These are phyloP conservation scores for Gaertneriomyces sp. DNA, from an alignment of 192 early-diverging fungal species.

Conservation along the genomic window DNA sequence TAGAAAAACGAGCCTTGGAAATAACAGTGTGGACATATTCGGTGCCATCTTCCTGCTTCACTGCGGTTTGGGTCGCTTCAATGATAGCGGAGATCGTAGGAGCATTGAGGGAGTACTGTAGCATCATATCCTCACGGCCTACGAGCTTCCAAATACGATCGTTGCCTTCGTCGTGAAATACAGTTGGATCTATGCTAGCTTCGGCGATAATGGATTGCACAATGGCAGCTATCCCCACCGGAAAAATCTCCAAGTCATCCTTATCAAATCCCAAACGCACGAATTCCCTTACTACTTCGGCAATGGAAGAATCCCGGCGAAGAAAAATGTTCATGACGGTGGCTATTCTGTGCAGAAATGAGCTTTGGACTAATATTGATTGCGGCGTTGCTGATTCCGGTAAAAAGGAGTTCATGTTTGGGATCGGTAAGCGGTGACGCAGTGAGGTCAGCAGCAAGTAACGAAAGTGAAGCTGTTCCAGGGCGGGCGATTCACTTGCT, in stretches of 20 bases:
- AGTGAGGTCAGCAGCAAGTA: background rate
- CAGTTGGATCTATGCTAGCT: background rate
- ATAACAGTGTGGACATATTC: conserved; percentile 46
- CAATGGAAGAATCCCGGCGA: too few relatives aligned
- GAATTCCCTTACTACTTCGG: conserved; percentile 33
- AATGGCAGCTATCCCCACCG: conserved; percentile 45
- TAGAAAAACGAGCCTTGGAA: conserved; percentile 50
- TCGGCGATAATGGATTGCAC: background rate
- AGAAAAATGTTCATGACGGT: conserved; percentile 10
- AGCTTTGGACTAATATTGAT: background rate
- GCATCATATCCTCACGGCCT: too few relatives aligned
- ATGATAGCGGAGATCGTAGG: too few relatives aligned
- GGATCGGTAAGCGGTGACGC: background rate
- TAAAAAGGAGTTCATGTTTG: background rate
- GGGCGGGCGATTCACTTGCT: too few relatives aligned
- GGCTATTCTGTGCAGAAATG: background rate
- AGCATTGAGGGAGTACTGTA: too few relatives aligned
- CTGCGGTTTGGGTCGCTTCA: background rate
- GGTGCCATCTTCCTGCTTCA: conserved; percentile 18
- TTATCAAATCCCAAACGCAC: conserved; percentile 26
- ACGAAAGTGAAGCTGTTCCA: background rate
- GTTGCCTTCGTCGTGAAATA: background rate
- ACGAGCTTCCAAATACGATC: background rate
- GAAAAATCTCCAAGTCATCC: conserved; percentile 46
- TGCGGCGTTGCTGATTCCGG: background rate